Evolutionary conservation across 495 filamentous ascomycete genomes (phyloP).

Genomic region (Bathelium albidoporum): DNA sequence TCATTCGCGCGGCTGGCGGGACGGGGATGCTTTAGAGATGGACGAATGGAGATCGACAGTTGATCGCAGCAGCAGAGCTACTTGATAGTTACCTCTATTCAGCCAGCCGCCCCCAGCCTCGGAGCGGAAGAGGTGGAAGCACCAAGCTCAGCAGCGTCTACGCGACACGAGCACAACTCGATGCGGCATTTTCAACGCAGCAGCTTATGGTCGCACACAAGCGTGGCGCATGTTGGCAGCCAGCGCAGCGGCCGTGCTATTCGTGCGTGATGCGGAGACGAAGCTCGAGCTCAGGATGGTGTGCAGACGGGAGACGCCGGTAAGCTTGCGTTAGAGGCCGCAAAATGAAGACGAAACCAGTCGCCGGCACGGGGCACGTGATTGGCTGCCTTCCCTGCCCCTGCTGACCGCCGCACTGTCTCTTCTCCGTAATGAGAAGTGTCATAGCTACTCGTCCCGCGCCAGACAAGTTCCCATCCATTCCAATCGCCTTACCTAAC

Average conservation of each 20-base stretch:
- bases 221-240: background rate
- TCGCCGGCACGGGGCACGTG: background rate
- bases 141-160: background rate
- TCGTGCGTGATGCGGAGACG: background rate
- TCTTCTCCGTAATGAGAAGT: too few relatives aligned
- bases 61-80: background rate
- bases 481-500: background rate
- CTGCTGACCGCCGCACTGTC: too few relatives aligned
- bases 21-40: background rate
- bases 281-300: background rate
- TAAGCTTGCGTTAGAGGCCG: too few relatives aligned
- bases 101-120: background rate
- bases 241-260: background rate
- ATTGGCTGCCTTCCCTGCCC: background rate
- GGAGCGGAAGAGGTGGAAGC: background rate
- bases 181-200: background rate
- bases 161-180: background rate
- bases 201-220: slow-evolving; percentile 1
- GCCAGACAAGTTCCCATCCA: too few relatives aligned
- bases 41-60: background rate
- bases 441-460: too few relatives aligned
- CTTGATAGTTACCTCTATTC: background rate
- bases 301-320: background rate
- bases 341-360: background rate
- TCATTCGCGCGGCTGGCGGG: background rate